Percentiles rank a stretch among this genome's conserved stretches.
phyloP scores from a whole-genome alignment of 192 early-diverging fungal species.

The Coemansia sp. region DNA sequence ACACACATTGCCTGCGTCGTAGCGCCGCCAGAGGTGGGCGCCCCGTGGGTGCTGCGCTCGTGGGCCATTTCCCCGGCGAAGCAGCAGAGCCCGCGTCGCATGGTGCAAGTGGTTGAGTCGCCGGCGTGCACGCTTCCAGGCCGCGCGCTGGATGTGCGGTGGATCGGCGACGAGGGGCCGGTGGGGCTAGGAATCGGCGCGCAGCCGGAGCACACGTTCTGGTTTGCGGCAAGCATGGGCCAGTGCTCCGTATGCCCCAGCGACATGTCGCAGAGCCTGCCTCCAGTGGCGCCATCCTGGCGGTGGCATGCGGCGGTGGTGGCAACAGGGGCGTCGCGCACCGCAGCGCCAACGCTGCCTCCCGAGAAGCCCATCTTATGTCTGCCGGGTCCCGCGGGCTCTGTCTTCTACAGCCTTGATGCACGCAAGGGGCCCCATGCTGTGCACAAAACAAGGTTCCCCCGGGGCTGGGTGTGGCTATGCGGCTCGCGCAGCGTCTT shows the following conservation, averaged over 20 bases:
- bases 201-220: conserved; percentile 16
- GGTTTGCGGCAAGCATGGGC: conserved; percentile 14
- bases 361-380: conserved; percentile 28
- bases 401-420: conserved; percentile 25
- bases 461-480: conserved; percentile 44
- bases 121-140: not conserved
- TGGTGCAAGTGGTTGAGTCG: not conserved
- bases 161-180: conserved; percentile 5
- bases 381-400: conserved; percentile 26
- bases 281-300: conserved; percentile 29
- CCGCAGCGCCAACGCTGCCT: not conserved
- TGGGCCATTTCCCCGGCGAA: conserved; percentile 17
- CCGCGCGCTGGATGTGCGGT: conserved; percentile 20
- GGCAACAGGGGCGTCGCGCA: not conserved
- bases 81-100: not conserved
- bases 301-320: conserved; percentile 45
- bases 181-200: not conserved
- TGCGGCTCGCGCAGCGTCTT: conserved; percentile 29
- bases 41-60: conserved; percentile 9
- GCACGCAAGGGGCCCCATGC: not conserved
- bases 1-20: conserved; percentile 9
- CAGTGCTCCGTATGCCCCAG: not conserved
- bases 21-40: not conserved
- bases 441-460: conserved; percentile 17
- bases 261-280: not conserved